These are phyloP conservation scores for Rhododendron williamsianum DNA, from an alignment of 148 eudicot species.

Conservation along the genomic window DNA sequence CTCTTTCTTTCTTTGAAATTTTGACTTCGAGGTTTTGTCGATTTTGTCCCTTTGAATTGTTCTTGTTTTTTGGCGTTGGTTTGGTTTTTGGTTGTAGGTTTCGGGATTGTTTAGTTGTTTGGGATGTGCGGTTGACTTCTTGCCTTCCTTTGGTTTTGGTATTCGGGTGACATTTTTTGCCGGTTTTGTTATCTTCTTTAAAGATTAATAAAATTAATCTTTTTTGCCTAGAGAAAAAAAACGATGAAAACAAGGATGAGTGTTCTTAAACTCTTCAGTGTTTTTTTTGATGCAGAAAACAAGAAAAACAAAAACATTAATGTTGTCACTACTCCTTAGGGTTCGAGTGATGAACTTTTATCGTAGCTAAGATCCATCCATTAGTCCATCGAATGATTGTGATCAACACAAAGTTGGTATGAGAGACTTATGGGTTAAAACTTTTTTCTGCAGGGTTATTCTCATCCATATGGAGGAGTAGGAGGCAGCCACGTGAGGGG, in stretches of 20 bases:
- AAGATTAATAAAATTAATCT: too few species aligned
- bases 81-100: too few species aligned
- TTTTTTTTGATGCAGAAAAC: neutral
- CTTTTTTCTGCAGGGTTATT: constrained; percentile 36
- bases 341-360: neutral
- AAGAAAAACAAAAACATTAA: neutral
- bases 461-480: constrained; percentile 25
- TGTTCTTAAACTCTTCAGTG: neutral
- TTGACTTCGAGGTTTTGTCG: too few species aligned
- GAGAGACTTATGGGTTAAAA: neutral
- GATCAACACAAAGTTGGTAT: neutral
- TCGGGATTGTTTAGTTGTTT: too few species aligned
- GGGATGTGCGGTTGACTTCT: too few species aligned
- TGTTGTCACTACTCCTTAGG: neutral
- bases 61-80: too few species aligned
- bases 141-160: too few species aligned
- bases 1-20: too few species aligned
- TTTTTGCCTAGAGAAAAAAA: too few species aligned
- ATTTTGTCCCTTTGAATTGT: too few species aligned
- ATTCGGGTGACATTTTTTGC: too few species aligned
- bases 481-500: constrained; percentile 27
- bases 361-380: neutral
- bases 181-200: too few species aligned
- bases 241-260: neutral
- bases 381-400: neutral